Percentiles rank a stretch among this genome's conserved stretches.
Conservation (phyloP, 2,329 filamentous ascomycete genomes). For the Nectriaceae sp. region DNA sequence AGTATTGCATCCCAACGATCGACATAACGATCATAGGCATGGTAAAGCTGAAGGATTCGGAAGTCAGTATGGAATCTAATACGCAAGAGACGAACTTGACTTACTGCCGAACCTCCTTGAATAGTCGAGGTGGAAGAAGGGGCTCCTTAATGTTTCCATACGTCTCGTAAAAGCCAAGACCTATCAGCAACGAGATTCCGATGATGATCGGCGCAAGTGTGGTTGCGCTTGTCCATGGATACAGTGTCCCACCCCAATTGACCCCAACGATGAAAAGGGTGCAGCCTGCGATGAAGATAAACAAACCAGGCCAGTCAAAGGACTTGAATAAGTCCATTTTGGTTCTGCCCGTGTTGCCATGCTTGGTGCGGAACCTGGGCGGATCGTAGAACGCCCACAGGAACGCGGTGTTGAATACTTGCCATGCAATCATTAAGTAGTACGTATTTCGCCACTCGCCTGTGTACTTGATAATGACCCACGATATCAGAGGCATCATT, state of each 20-base stretch:
- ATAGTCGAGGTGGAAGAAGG: constrained; percentile 6
- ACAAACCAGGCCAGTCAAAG: constrained; percentile 9
- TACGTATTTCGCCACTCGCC: constrained; percentile 12
- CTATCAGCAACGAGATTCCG: not conserved
- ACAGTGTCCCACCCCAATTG: constrained; percentile 7
- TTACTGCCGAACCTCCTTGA: constrained; percentile 11
- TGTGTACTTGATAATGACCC: constrained; percentile 11
- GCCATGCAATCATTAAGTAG: constrained; percentile 12
- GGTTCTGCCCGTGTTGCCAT: not conserved
- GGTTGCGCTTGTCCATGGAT: constrained; percentile 7
- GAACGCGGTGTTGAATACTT: constrained; percentile 4
- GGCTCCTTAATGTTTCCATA: constrained; percentile 7
- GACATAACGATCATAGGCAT: too few relatives aligned
- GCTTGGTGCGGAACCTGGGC: constrained; percentile 5
- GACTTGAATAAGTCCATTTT: constrained; percentile 3
- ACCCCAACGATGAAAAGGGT: constrained; percentile 10
- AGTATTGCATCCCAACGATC: too few relatives aligned
- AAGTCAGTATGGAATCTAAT: not conserved
- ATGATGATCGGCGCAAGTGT: constrained; percentile 4
- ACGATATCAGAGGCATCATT: constrained; percentile 10
- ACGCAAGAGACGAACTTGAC: not conserved
- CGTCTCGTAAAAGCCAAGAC: constrained; percentile 7
- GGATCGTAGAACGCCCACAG: constrained; percentile 10
- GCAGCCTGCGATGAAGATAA: constrained; percentile 7
- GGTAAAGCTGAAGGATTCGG: constrained; percentile 5